These are phyloP conservation scores for Barnettozyma californica DNA, from an alignment of 805 yeast genomes.

Conservation along the genomic window DNA sequence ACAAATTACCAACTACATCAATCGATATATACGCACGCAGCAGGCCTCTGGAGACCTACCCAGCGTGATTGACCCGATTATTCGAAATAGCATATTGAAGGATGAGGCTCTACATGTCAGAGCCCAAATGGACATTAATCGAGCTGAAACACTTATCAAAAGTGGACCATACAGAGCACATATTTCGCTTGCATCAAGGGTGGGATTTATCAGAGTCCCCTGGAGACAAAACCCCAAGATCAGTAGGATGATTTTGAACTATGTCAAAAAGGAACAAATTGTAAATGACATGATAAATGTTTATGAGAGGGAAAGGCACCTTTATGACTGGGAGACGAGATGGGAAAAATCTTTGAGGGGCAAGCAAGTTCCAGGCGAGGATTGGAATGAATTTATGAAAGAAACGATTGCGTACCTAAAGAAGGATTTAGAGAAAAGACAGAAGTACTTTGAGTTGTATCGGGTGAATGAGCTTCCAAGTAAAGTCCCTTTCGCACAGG, in stretches of 20 bases:
- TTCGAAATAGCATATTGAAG: conserved; percentile 9
- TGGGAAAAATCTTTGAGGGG: conserved; percentile 12
- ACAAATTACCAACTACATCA: conserved; percentile 12
- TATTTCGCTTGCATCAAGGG: conserved; percentile 7
- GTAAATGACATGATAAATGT: conserved; percentile 10
- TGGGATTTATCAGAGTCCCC: conserved; percentile 18
- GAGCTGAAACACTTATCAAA: conserved; percentile 1
- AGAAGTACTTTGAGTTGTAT: conserved; percentile 15
- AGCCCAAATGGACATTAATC: conserved; percentile 11
- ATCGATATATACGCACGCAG: conserved; percentile 10
- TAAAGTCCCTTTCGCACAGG: conserved; percentile 14
- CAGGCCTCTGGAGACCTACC: conserved; percentile 17
- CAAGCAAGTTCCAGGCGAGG: neutral
- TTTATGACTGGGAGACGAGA: conserved; percentile 12
- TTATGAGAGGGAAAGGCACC: conserved; percentile 8
- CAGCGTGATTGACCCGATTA: conserved; percentile 13
- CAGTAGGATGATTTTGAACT: conserved; percentile 12
- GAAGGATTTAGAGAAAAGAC: conserved; percentile 8
- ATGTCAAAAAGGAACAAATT: conserved; percentile 11
- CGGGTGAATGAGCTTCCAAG: conserved; percentile 16
- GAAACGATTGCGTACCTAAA: conserved; percentile 13
- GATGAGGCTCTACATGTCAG: conserved; percentile 21
- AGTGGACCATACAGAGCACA: conserved; percentile 20
- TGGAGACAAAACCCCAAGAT: conserved; percentile 16
- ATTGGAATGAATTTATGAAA: conserved; percentile 27